Percentiles rank a stretch among this genome's conserved stretches.
These are phyloP conservation scores for Verticillium klebahnii DNA, from an alignment of 2,329 filamentous ascomycete genomes.

Conservation along the genomic window DNA sequence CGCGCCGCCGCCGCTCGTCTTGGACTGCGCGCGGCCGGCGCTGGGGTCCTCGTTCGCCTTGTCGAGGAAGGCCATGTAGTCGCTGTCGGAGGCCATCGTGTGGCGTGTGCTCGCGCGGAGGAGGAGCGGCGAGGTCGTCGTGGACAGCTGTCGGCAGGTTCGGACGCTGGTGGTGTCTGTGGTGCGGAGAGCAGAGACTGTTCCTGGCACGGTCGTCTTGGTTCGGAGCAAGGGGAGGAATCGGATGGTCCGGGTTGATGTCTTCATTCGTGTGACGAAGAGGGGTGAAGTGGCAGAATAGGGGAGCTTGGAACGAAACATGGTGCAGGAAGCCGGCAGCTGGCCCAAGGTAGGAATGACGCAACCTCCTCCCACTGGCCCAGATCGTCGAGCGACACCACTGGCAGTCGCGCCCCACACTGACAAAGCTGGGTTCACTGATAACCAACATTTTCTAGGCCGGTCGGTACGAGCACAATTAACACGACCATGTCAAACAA, in stretches of 20 bases:
- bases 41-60: conserved; percentile 80
- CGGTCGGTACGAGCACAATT: too few relatives aligned
- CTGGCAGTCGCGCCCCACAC: background rate
- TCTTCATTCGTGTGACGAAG: background rate
- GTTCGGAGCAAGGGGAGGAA: background rate
- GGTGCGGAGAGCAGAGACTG: background rate
- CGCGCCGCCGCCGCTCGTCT: conserved; percentile 20
- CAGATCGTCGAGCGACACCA: background rate
- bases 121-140: conserved; percentile 11
- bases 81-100: conserved; percentile 70
- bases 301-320: background rate
- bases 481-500: background rate
- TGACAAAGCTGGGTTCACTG: background rate
- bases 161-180: background rate
- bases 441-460: too few relatives aligned
- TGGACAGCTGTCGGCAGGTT: conserved; percentile 11
- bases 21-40: conserved; percentile 39
- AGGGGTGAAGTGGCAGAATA: background rate
- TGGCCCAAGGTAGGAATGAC: background rate
- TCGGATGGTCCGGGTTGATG: background rate
- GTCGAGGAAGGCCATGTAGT: conserved; percentile 79
- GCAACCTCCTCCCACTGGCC: background rate
- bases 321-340: background rate
- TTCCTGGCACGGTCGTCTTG: background rate
- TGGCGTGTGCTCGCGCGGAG: background rate